A percentile compares a stretch with the other conserved stretches of the same genome.
Conservation (phyloP, 2,329 filamentous ascomycete species). For the Nemania sp. region DNA sequence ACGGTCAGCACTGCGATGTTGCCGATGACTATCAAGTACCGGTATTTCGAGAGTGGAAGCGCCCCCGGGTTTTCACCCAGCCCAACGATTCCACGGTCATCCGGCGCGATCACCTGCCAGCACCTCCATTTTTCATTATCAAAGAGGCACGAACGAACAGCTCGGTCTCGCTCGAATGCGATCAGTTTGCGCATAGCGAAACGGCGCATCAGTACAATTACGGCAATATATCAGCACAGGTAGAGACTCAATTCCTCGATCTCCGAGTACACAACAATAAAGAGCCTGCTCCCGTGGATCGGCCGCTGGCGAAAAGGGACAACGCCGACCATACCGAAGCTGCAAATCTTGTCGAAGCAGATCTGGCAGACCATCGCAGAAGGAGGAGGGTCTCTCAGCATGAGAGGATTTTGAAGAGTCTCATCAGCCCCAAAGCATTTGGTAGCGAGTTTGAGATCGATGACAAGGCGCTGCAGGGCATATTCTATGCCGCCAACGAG, state of each 20-base stretch:
- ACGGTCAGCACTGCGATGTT: constrained; percentile 39
- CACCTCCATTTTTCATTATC: constrained; percentile 41
- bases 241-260: constrained; percentile 19
- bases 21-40: constrained; percentile 42
- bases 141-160: constrained; percentile 35
- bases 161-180: constrained; percentile 30
- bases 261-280: constrained; percentile 23
- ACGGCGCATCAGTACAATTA: constrained; percentile 23
- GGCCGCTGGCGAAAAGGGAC: constrained; percentile 43
- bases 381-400: constrained; percentile 55
- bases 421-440: constrained; percentile 56
- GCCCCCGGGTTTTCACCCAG: constrained; percentile 31
- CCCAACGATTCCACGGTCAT: constrained; percentile 19
- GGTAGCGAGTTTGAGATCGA: constrained; percentile 57
- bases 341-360: constrained; percentile 51
- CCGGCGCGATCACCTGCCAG: constrained; percentile 25
- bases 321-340: constrained; percentile 55
- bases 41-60: constrained; percentile 43
- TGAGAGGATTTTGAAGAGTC: constrained; percentile 59
- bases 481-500: constrained; percentile 64
- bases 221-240: constrained; percentile 15
- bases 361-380: constrained; percentile 50
- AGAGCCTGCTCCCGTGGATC: constrained; percentile 31
- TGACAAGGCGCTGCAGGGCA: constrained; percentile 58
- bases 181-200: constrained; percentile 35